phyloP scores from a whole-genome alignment of 2,329 filamentous ascomycete species.

The Pseudocercospora macadamiae region DNA sequence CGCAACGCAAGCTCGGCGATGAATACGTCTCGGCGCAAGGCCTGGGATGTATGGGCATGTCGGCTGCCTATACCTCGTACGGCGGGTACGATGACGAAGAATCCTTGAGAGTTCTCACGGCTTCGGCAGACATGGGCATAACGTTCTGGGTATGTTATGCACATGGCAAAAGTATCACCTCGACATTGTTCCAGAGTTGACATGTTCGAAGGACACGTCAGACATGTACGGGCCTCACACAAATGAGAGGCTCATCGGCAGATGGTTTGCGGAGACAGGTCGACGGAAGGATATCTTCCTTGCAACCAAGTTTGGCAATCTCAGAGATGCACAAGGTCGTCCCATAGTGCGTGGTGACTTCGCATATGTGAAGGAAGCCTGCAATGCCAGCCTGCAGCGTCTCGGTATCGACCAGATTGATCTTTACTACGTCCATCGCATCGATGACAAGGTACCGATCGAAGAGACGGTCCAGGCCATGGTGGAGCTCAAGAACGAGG shows the following conservation, averaged over 20 bases:
- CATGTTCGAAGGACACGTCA: conserved; percentile 24
- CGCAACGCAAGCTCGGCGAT: conserved; percentile 47
- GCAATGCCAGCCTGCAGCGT: conserved; percentile 40
- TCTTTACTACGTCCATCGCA: conserved; percentile 50
- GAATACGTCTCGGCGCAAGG: conserved; percentile 39
- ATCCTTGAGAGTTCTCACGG: conserved; percentile 32
- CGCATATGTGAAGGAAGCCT: conserved; percentile 42
- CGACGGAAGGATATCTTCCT: conserved; percentile 47
- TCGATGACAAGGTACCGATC: conserved; percentile 48
- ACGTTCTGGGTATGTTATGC: conserved; percentile 32
- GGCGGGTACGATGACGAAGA: conserved; percentile 36
- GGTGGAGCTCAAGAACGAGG: conserved; percentile 52
- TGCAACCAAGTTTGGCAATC: conserved; percentile 44
- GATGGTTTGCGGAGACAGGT: conserved; percentile 45
- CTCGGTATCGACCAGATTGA: conserved; percentile 46
- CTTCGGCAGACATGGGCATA: conserved; percentile 33
- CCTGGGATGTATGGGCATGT: conserved; percentile 42
- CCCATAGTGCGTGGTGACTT: conserved; percentile 39
- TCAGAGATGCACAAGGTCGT: conserved; percentile 24
- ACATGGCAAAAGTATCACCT: background rate
- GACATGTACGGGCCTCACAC: conserved; percentile 38
- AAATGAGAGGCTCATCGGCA: conserved; percentile 40
- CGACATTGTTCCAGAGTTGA: background rate
- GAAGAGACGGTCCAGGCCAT: conserved; percentile 50
- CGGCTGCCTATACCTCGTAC: conserved; percentile 38